A percentile compares a stretch with the other conserved stretches of the same genome.
phyloP scores from a whole-genome alignment of 768 basidiomycete species.

The Plicaturopsis crispa region DNA sequence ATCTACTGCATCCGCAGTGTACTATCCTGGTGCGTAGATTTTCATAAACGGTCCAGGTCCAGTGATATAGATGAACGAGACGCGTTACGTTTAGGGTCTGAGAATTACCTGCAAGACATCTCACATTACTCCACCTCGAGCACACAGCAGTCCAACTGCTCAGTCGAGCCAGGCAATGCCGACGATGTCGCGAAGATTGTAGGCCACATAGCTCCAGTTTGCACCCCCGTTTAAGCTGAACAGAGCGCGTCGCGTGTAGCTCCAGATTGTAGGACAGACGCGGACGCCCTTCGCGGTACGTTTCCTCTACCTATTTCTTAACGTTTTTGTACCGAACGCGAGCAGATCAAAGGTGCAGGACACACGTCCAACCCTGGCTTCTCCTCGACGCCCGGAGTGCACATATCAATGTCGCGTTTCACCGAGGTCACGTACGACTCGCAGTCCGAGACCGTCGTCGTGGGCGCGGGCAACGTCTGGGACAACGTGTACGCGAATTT shows the following conservation, averaged over 20 bases:
- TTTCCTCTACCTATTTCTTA: neutral
- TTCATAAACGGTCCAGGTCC: neutral
- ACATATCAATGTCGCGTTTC: slow-evolving; percentile 48
- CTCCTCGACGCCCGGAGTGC: slow-evolving; percentile 53
- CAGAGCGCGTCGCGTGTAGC: slow-evolving; percentile 1
- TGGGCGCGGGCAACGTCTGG: slow-evolving; percentile 50
- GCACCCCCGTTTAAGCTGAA: neutral
- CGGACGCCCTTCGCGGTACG: slow-evolving; percentile 13
- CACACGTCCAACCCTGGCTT: slow-evolving; percentile 49
- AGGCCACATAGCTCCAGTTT: neutral
- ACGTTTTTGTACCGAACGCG: neutral
- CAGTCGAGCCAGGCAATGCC: slow-evolving; percentile 10
- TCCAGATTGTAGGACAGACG: slow-evolving; percentile 6
- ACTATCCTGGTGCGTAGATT: slow-evolving; percentile 10
- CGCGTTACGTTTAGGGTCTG: no score
- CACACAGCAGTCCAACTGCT: slow-evolving; percentile 4
- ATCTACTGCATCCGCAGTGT: slow-evolving; percentile 6
- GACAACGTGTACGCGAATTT: slow-evolving; percentile 58
- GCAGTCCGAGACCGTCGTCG: slow-evolving; percentile 27
- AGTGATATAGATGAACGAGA: neutral
- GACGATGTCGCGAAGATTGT: slow-evolving; percentile 9
- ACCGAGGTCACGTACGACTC: slow-evolving; percentile 35
- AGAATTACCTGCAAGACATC: slow-evolving; percentile 1
- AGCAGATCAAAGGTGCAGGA: slow-evolving; percentile 57
- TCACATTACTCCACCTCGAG: slow-evolving; percentile 5